phyloP scores from a whole-genome alignment of 805 yeast genomes.

The Yarrowia porcina region DNA sequence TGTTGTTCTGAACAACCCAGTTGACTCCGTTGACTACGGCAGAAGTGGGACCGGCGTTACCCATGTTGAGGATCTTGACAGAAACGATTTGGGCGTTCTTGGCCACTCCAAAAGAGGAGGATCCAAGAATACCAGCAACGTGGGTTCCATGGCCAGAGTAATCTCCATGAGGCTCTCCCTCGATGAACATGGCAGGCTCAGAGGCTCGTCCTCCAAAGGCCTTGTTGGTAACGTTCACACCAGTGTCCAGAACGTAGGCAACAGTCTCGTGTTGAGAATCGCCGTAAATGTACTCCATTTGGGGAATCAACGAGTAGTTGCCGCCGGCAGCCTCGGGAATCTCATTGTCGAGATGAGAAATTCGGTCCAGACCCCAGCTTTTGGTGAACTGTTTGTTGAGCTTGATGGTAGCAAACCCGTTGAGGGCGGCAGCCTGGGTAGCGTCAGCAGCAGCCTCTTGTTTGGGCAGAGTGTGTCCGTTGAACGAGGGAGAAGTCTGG shows the following conservation, averaged over 20 bases:
- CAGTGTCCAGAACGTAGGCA: constrained; percentile 86
- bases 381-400: constrained; percentile 52
- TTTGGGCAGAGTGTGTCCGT: background rate
- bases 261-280: constrained; percentile 60
- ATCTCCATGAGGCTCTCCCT: constrained; percentile 65
- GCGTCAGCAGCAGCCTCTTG: background rate
- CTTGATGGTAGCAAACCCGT: background rate
- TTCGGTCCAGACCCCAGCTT: constrained; percentile 92
- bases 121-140: constrained; percentile 80
- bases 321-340: background rate
- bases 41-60: constrained; percentile 57
- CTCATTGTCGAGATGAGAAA: constrained; percentile 44
- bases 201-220: constrained; percentile 80
- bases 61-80: constrained; percentile 51
- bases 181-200: constrained; percentile 83
- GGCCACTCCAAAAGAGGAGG: background rate
- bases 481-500: background rate
- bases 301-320: constrained; percentile 4
- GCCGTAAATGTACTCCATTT: background rate
- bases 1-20: constrained; percentile 68
- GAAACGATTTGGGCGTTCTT: background rate
- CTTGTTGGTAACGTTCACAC: constrained; percentile 68
- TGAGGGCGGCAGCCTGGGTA: background rate
- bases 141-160: constrained; percentile 96
- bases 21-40: constrained; percentile 60